phyloP scores from a whole-genome alignment of 345 rosid genomes.

The Heritiera littoralis region DNA sequence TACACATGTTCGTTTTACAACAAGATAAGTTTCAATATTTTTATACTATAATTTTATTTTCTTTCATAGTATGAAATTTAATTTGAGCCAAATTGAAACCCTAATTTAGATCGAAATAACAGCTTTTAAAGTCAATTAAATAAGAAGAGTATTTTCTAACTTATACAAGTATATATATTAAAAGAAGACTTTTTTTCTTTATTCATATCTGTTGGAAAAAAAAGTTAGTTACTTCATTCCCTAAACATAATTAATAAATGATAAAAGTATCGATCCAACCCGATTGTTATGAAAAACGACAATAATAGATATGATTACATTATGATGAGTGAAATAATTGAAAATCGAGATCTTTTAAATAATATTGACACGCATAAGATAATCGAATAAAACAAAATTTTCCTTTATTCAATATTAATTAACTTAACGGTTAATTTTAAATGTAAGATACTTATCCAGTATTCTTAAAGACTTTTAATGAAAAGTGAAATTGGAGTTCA shows the following conservation, averaged over 20 bases:
- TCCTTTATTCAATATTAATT: too few species aligned
- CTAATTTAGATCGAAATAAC: background rate
- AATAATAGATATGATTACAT: background rate
- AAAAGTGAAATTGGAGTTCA: background rate
- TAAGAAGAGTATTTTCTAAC: background rate
- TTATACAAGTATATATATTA: background rate
- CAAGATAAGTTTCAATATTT: background rate
- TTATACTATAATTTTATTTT: background rate
- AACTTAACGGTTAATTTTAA: too few species aligned
- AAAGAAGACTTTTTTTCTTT: background rate
- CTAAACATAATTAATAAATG: background rate
- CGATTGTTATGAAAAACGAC: background rate
- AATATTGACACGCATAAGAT: background rate
- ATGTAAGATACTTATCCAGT: too few species aligned
- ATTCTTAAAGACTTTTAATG: too few species aligned
- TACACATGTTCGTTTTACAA: too few species aligned
- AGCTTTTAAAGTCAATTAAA: background rate
- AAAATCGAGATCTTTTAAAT: background rate
- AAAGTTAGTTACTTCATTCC: background rate
- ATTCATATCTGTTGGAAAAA: background rate
- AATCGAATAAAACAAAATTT: background rate
- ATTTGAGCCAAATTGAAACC: background rate
- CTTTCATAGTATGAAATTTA: background rate
- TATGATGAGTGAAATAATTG: background rate
- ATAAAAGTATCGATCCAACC: background rate